Conservation (phyloP, 2,329 filamentous ascomycete genomes). For the Lecanicillium sp. region DNA sequence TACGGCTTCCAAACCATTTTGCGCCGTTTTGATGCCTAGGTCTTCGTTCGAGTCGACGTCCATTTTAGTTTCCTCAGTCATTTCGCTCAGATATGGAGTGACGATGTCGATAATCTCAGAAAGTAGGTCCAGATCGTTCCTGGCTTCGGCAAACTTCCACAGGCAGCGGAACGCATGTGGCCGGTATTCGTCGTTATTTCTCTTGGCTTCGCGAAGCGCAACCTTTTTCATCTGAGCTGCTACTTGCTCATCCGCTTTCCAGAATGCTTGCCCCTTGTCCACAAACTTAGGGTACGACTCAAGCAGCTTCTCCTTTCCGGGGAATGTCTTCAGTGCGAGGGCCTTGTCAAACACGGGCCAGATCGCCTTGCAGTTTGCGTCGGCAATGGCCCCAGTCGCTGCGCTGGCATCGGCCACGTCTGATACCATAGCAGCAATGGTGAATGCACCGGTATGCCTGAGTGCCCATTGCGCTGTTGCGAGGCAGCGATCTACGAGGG, state of each 20-base stretch:
- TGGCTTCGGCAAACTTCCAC: constrained; percentile 61
- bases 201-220: constrained; percentile 76
- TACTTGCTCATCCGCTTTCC: constrained; percentile 43
- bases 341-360: constrained; percentile 83
- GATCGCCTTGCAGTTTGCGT: constrained; percentile 51
- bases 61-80: constrained; percentile 56
- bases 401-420: constrained; percentile 55
- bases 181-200: constrained; percentile 80
- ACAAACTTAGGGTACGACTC: constrained; percentile 73
- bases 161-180: constrained; percentile 66
- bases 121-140: constrained; percentile 64
- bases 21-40: constrained; percentile 33
- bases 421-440: constrained; percentile 65
- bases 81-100: constrained; percentile 51
- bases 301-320: constrained; percentile 81
- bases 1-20: constrained; percentile 43
- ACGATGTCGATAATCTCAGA: constrained; percentile 59
- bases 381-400: constrained; percentile 50
- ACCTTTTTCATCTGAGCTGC: constrained; percentile 71
- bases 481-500: constrained; percentile 58
- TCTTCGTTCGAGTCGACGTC: constrained; percentile 54
- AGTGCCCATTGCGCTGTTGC: constrained; percentile 82
- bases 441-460: constrained; percentile 79
- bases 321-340: constrained; percentile 82
- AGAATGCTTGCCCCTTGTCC: constrained; percentile 52